Evolutionary conservation across 148 eudicot species (phyloP).

Genomic region (Talinum fruticosum): DNA sequence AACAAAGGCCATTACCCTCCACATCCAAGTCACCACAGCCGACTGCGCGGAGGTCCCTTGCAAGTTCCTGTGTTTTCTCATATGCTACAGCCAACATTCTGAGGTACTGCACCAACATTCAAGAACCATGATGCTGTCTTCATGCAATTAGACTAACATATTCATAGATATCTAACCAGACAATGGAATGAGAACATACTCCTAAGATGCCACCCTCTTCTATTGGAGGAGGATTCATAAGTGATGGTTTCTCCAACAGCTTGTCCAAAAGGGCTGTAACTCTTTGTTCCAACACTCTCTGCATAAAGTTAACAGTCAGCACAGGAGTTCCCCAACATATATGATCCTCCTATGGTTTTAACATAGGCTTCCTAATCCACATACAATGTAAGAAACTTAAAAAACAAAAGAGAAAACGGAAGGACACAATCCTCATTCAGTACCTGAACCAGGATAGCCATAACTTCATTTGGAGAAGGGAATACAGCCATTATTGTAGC

Average conservation of each 20-base stretch:
- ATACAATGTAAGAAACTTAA: not conserved
- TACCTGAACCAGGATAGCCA: constrained; percentile 99
- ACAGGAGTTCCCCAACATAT: not conserved
- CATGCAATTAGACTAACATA: not conserved
- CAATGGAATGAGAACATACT: constrained; percentile 39
- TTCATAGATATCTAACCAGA: constrained; percentile 7
- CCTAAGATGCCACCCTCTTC: constrained; percentile 87
- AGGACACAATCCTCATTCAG: constrained; percentile 1
- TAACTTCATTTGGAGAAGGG: constrained; percentile 98
- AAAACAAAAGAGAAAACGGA: not conserved
- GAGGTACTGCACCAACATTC: constrained; percentile 68
- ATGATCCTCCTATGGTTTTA: not conserved
- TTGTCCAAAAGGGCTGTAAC: constrained; percentile 92
- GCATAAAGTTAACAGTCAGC: constrained; percentile 27
- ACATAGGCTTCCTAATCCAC: not conserved
- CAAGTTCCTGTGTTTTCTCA: constrained; percentile 98
- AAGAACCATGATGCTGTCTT: constrained; percentile 11
- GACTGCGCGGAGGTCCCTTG: constrained; percentile 79
- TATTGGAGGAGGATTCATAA: constrained; percentile 78
- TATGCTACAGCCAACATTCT: constrained; percentile 97
- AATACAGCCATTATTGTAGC: constrained; percentile 97
- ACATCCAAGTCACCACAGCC: constrained; percentile 99
- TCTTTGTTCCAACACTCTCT: constrained; percentile 97
- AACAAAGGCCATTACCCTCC: constrained; percentile 60
- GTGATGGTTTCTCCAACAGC: constrained; percentile 81